A percentile compares a stretch with the other conserved stretches of the same genome.
Conservation (phyloP, 2,329 filamentous ascomycete species). For the Ophiostoma sp. region DNA sequence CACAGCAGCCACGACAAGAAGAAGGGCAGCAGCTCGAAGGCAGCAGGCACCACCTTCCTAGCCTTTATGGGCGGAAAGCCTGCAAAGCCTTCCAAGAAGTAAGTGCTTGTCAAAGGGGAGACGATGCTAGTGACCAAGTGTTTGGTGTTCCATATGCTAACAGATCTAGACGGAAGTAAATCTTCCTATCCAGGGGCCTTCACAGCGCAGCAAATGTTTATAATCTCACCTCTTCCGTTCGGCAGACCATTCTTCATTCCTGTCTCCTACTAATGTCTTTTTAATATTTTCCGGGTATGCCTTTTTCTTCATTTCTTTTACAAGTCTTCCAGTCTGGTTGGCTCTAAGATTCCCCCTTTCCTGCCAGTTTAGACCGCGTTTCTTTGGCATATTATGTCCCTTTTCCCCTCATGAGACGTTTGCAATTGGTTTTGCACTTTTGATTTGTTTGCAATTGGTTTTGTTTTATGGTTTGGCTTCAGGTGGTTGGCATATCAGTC, state of each 20-base stretch:
- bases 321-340: slow-evolving; percentile 3
- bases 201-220: neutral
- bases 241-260: neutral
- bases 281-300: neutral
- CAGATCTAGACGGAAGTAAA: slow-evolving; percentile 1
- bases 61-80: slow-evolving; percentile 25
- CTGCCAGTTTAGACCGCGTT: slow-evolving; percentile 18
- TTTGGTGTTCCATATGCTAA: neutral
- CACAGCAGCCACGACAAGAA: slow-evolving; percentile 22
- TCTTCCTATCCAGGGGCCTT: neutral
- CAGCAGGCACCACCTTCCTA: slow-evolving; percentile 16
- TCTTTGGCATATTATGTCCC: neutral
- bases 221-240: neutral
- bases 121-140: neutral
- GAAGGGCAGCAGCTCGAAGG: slow-evolving; percentile 22
- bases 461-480: neutral
- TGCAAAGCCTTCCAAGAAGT: slow-evolving; percentile 26
- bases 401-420: slow-evolving; percentile 1
- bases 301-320: slow-evolving; percentile 2
- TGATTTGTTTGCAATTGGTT: neutral
- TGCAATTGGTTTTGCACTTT: neutral
- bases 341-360: slow-evolving; percentile 20
- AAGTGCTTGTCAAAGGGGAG: slow-evolving; percentile 6
- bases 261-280: neutral
- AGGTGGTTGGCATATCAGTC: too few species aligned